Conservation (phyloP, 2,329 filamentous ascomycete genomes). For the Neofusicoccum parvum region DNA sequence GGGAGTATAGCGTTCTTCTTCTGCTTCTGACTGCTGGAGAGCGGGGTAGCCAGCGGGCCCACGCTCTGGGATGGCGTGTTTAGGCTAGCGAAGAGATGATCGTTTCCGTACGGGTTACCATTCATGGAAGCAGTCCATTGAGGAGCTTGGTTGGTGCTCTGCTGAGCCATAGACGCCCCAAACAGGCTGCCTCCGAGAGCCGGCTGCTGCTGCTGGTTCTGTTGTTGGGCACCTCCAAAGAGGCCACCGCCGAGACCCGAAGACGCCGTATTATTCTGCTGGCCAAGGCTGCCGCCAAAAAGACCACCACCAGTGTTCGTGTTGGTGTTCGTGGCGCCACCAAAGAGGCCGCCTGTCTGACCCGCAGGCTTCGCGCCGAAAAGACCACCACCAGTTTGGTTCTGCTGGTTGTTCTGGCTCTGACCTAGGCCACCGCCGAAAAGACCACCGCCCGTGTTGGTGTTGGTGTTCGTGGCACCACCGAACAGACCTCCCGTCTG, state of each 20-base stretch:
- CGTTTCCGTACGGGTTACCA: slow-evolving; percentile 87
- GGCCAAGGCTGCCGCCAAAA: slow-evolving; percentile 47
- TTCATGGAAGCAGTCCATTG: slow-evolving; percentile 75
- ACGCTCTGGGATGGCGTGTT: slow-evolving; percentile 68
- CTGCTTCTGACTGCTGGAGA: slow-evolving; percentile 74
- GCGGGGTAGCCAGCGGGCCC: slow-evolving; percentile 87
- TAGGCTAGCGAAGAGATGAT: slow-evolving; percentile 80
- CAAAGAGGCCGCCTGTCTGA: slow-evolving; percentile 43
- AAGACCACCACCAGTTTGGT: slow-evolving; percentile 28
- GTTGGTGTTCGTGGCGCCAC: slow-evolving; percentile 22
- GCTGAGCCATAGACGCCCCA: slow-evolving; percentile 56
- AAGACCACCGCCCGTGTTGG: slow-evolving; percentile 26
- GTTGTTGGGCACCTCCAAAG: slow-evolving; percentile 46
- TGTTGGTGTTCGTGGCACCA: slow-evolving; percentile 23
- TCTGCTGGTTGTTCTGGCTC: slow-evolving; percentile 24
- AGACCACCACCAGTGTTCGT: slow-evolving; percentile 47
- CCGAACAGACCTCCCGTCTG: slow-evolving; percentile 36
- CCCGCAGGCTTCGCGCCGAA: slow-evolving; percentile 31
- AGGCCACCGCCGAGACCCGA: slow-evolving; percentile 37
- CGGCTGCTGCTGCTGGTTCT: slow-evolving; percentile 46
- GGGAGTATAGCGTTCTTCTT: slow-evolving; percentile 80
- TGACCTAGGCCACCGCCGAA: slow-evolving; percentile 27
- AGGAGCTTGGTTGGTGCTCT: slow-evolving; percentile 54
- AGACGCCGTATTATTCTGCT: slow-evolving; percentile 40
- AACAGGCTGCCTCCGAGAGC: slow-evolving; percentile 51